Percentiles rank a stretch among this genome's conserved stretches.
phyloP scores from a whole-genome alignment of 768 basidiomycete genomes.

The Strobilomyces dryophilus region DNA sequence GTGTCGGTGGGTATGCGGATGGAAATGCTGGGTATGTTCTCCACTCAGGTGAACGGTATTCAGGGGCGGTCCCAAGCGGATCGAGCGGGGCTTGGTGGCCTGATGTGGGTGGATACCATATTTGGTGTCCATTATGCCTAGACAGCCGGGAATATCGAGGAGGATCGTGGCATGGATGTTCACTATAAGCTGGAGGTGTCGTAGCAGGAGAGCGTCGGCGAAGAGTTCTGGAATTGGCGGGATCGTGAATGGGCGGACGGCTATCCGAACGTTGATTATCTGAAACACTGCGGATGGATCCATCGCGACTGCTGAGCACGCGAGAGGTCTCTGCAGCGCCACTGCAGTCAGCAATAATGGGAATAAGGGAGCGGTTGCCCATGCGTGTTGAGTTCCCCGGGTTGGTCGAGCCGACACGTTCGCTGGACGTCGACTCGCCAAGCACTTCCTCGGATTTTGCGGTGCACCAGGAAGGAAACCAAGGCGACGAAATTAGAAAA shows the following conservation, averaged over 20 bases:
- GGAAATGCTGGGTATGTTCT: constrained; percentile 70
- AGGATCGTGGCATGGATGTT: constrained; percentile 19
- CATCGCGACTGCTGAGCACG: constrained; percentile 5
- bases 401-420: neutral
- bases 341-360: constrained; percentile 7
- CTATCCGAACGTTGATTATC: constrained; percentile 9
- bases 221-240: constrained; percentile 1
- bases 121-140: constrained; percentile 34
- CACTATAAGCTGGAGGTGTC: constrained; percentile 24
- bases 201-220: constrained; percentile 16
- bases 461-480: constrained; percentile 21
- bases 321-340: constrained; percentile 8
- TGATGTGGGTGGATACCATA: constrained; percentile 61
- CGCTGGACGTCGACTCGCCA: constrained; percentile 2
- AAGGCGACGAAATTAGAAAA: constrained; percentile 31
- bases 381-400: constrained; percentile 2
- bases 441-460: constrained; percentile 10
- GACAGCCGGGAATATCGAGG: constrained; percentile 23
- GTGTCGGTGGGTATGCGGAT: constrained; percentile 73
- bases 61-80: constrained; percentile 26
- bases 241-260: constrained; percentile 1
- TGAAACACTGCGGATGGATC: constrained; percentile 17
- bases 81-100: constrained; percentile 27
- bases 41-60: constrained; percentile 58
- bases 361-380: constrained; percentile 12